Percentiles rank a stretch among this genome's conserved stretches.
Conservation (phyloP, 2,329 filamentous ascomycete genomes). For the Scedosporium aurantiacum region DNA sequence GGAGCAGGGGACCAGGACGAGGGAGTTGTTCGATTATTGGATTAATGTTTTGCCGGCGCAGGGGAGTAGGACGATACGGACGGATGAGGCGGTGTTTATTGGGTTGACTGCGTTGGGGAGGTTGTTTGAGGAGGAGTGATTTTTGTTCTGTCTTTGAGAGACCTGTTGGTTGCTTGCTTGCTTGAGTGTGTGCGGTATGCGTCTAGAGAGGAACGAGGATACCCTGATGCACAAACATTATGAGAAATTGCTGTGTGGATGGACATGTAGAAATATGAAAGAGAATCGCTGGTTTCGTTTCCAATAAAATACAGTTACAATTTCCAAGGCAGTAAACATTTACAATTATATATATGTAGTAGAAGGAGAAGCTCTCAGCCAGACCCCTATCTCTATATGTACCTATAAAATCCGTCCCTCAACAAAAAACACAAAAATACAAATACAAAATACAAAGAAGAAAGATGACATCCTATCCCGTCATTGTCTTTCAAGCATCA, state of each 20-base stretch:
- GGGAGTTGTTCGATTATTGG: constrained; percentile 73
- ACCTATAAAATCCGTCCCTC: background rate
- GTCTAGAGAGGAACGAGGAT: background rate
- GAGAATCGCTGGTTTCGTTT: background rate
- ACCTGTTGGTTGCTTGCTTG: background rate
- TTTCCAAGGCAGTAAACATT: background rate
- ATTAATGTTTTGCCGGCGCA: constrained; percentile 71
- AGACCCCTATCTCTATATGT: background rate
- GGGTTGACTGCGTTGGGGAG: constrained; percentile 58
- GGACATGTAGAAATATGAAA: background rate
- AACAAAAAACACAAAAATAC: background rate
- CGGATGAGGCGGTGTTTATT: constrained; percentile 74
- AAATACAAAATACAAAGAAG: background rate
- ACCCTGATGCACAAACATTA: background rate
- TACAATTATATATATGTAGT: background rate
- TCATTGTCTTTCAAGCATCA: background rate
- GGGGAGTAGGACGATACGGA: constrained; percentile 71
- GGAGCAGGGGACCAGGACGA: constrained; percentile 51
- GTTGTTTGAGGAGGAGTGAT: constrained; percentile 32
- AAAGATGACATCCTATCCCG: background rate
- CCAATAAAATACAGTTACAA: background rate
- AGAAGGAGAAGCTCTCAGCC: constrained; percentile 1
- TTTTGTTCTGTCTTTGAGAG: background rate
- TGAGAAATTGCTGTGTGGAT: background rate
- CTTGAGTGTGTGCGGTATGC: too few relatives aligned